Evolutionary conservation across 495 filamentous ascomycete genomes (phyloP).

Genomic region (Aspergillus olivimuriae): DNA sequence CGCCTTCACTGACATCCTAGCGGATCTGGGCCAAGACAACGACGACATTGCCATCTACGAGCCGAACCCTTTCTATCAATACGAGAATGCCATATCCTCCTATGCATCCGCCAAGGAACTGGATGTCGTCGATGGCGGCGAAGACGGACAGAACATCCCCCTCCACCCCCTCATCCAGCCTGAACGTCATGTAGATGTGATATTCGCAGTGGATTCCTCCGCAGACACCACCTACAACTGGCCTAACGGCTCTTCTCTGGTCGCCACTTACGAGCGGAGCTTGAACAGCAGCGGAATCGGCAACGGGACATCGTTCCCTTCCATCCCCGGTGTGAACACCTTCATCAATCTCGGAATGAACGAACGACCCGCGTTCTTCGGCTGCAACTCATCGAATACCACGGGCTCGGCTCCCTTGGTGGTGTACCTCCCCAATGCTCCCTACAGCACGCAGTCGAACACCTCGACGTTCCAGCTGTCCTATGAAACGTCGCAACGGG

Average conservation of each 20-base stretch:
- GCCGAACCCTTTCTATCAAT: slow-evolving; percentile 78
- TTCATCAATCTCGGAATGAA: slow-evolving; percentile 83
- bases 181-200: slow-evolving; percentile 68
- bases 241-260: slow-evolving; percentile 78
- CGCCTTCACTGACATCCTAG: slow-evolving; percentile 47
- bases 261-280: slow-evolving; percentile 76
- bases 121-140: slow-evolving; percentile 77
- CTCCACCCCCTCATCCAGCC: slow-evolving; percentile 79
- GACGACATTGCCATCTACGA: slow-evolving; percentile 75
- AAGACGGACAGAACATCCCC: slow-evolving; percentile 83
- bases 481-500: slow-evolving; percentile 56
- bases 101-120: slow-evolving; percentile 48
- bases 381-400: slow-evolving; percentile 64
- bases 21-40: slow-evolving; percentile 43
- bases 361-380: slow-evolving; percentile 81
- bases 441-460: slow-evolving; percentile 67
- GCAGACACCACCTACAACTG: slow-evolving; percentile 70
- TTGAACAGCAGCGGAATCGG: slow-evolving; percentile 44
- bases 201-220: slow-evolving; percentile 82
- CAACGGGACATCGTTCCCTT: slow-evolving; percentile 78
- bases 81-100: slow-evolving; percentile 53
- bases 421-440: slow-evolving; percentile 79
- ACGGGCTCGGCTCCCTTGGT: slow-evolving; percentile 51
- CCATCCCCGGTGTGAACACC: slow-evolving; percentile 71
- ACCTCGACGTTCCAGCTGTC: slow-evolving; percentile 58